Base-by-base conservation (phyloP, 179 eudicot genomes). In the Camellia oleifera region DNA sequence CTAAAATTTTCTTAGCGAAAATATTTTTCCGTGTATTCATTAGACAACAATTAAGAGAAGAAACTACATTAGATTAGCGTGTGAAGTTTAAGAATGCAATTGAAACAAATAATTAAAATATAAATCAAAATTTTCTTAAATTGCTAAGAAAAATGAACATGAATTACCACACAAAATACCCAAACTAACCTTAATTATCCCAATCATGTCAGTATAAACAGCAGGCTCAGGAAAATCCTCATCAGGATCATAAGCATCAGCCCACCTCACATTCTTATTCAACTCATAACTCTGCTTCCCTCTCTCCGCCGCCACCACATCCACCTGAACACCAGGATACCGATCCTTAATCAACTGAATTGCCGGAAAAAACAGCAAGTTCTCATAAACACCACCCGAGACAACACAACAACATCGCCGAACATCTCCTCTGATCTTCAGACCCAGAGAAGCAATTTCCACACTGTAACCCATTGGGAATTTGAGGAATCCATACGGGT, bases 211-310 rank as follows among this genome's bases (percentile, higher is more conserved):
- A 69, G 89, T 87, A 61, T 94, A 93, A 69, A 86, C 96, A 0
- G 86, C 89, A 0, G 98, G 97, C 3, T 89, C 98, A 68, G 98
- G 96, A 44, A 88, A 94, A 61, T 89, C 77, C 68, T 86, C 88
- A 74, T 94, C 98, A 11, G 87, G 84, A 72, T 94, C 98, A 75
- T 87, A 91, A 45, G 56, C 96, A 86, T 80, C 79, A 78, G 96
- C 91, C 94, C 96, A 94, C 78, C 98, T 94, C 69, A 94, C 97
- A 88, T 94, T 94, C 79, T 93, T 94, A 76, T 94, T 94, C 85
- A 93, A 46, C 83, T 94, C 97, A 82, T 90, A 94, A 52, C 87
- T 80, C 85, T 94, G 98, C 73, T 93, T 94, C 71, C 98, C 97
- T 72, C 98, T 90, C 1, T 81, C 88, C 0, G 92, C 72, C 32